Evolutionary conservation across 768 basidiomycete species (phyloP).

Genomic region (Baorangia bicolor): DNA sequence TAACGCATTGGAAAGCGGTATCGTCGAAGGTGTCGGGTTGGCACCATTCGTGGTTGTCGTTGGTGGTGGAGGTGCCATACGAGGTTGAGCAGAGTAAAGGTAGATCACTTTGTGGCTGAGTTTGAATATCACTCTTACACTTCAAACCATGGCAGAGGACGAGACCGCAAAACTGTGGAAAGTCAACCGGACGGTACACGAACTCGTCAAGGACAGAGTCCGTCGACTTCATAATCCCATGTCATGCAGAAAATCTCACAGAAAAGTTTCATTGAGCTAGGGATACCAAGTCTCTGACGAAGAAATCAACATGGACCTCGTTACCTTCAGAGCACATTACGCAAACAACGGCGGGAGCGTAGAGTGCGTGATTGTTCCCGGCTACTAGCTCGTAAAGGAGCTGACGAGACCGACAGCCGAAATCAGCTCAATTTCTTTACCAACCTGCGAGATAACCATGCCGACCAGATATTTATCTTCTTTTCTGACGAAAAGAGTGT

Average conservation of each 20-base stretch:
- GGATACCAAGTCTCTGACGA: constrained; percentile 93
- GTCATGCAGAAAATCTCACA: constrained; percentile 18
- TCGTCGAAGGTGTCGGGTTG: constrained; percentile 31
- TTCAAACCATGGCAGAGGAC: constrained; percentile 64
- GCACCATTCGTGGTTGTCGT: constrained; percentile 36
- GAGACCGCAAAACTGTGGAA: constrained; percentile 92
- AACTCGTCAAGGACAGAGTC: constrained; percentile 94
- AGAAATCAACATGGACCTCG: constrained; percentile 86
- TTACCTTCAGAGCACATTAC: constrained; percentile 71
- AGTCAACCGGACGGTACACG: constrained; percentile 94
- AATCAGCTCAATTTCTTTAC: constrained; percentile 90
- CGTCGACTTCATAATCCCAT: constrained; percentile 12
- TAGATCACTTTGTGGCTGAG: constrained; percentile 43
- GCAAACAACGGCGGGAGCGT: constrained; percentile 72
- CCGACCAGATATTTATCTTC: constrained; percentile 88
- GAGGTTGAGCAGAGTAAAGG: constrained; percentile 14
- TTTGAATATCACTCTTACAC: constrained; percentile 43
- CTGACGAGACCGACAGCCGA: constrained; percentile 53
- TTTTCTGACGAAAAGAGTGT: constrained; percentile 97
- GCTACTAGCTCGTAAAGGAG: constrained; percentile 2
- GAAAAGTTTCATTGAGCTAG: constrained; percentile 41
- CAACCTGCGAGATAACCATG: constrained; percentile 59
- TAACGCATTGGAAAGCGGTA: constrained; percentile 46
- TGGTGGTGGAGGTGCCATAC: constrained; percentile 43
- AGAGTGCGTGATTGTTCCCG: constrained; percentile 61